Percentiles rank a stretch among this genome's conserved stretches.
phyloP scores from a whole-genome alignment of 2,329 filamentous ascomycete genomes.

The Mariannaea elegans region DNA sequence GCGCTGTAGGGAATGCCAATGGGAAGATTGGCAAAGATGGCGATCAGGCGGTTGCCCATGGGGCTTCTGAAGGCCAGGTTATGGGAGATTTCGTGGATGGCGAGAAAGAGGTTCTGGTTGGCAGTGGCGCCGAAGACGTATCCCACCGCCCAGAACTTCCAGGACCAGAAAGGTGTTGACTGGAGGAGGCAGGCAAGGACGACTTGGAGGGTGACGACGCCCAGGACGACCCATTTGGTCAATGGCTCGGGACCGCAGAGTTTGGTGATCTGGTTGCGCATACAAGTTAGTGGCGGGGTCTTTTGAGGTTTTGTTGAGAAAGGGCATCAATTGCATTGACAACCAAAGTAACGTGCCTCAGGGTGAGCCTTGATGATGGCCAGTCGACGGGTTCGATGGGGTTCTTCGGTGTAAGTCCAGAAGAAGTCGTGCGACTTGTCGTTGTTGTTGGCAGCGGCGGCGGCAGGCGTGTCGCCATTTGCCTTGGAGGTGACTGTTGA shows the following conservation, averaged over 20 bases:
- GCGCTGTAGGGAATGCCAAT: constrained; percentile 97
- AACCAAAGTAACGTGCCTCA: constrained; percentile 67
- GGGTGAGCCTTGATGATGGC: constrained; percentile 99
- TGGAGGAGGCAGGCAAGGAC: constrained; percentile 79
- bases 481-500: constrained; percentile 48
- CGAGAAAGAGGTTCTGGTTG: constrained; percentile 98
- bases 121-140: constrained; percentile 94
- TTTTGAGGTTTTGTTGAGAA: background rate
- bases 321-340: constrained; percentile 8
- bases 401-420: constrained; percentile 99
- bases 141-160: constrained; percentile 84
- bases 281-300: constrained; percentile 18
- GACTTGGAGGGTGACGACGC: constrained; percentile 85
- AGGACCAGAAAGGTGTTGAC: constrained; percentile 81
- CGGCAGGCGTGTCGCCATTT: constrained; percentile 33
- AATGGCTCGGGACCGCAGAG: constrained; percentile 95
- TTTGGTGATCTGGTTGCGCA: constrained; percentile 78
- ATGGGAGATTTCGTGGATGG: constrained; percentile 98
- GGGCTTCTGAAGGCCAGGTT: constrained; percentile 91
- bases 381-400: constrained; percentile 87
- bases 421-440: constrained; percentile 72
- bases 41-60: constrained; percentile 82
- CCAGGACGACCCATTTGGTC: constrained; percentile 90
- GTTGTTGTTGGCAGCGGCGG: constrained; percentile 20
- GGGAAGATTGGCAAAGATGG: constrained; percentile 93